Evolutionary conservation across 2,329 filamentous ascomycete species (phyloP).

Genomic region (Ceratocystis colombiana): DNA sequence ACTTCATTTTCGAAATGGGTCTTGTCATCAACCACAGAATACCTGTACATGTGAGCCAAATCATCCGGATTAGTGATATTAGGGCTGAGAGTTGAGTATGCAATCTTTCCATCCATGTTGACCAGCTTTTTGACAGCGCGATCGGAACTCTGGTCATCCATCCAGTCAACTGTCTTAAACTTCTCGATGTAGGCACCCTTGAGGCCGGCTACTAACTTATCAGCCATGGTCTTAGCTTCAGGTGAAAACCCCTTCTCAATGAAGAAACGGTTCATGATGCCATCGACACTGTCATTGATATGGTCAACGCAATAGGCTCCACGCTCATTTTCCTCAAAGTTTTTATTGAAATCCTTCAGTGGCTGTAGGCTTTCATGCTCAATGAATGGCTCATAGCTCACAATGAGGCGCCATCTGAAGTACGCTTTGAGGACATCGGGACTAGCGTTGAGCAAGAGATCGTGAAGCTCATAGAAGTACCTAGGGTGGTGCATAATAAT

Average conservation of each 20-base stretch:
- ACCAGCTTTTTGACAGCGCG: conserved; percentile 54
- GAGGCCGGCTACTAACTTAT: conserved; percentile 60
- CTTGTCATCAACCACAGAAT: conserved; percentile 41
- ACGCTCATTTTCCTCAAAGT: conserved; percentile 49
- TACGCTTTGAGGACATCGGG: conserved; percentile 50
- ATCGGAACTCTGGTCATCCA: conserved; percentile 50
- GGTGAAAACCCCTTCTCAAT: conserved; percentile 58
- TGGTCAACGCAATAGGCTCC: conserved; percentile 55
- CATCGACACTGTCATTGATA: conserved; percentile 50
- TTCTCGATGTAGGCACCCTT: conserved; percentile 55
- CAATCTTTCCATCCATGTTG: conserved; percentile 60
- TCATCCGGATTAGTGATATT: conserved; percentile 49
- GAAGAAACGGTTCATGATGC: conserved; percentile 63
- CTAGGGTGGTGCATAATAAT: conserved; percentile 51
- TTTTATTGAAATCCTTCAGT: conserved; percentile 50
- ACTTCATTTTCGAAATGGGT: conserved; percentile 51
- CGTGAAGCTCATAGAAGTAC: conserved; percentile 49
- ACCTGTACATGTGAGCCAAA: conserved; percentile 48
- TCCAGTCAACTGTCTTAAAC: conserved; percentile 51
- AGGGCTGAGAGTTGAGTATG: conserved; percentile 54
- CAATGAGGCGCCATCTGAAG: conserved; percentile 54
- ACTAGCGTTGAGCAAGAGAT: conserved; percentile 44
- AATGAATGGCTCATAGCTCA: conserved; percentile 43
- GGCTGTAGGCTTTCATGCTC: conserved; percentile 52
- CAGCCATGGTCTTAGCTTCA: conserved; percentile 56